Evolutionary conservation across 106 monocot species (phyloP).

Genomic region (Phalaenopsis equestris): DNA sequence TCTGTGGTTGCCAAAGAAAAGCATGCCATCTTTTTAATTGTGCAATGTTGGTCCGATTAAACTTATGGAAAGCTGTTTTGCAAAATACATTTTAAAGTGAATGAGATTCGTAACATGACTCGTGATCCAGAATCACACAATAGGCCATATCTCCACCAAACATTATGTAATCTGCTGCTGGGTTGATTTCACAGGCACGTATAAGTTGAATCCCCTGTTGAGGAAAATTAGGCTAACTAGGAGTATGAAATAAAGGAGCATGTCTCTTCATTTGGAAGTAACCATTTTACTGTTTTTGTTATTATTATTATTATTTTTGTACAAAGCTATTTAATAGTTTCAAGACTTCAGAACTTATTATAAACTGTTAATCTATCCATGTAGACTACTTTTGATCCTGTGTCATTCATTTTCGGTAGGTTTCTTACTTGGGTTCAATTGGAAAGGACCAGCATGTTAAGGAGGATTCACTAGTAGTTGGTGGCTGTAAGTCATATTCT

Average conservation of each 20-base stretch:
- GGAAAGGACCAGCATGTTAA: slow-evolving; percentile 16
- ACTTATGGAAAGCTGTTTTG: not conserved
- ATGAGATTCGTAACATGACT: not conserved
- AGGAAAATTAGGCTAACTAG: not conserved
- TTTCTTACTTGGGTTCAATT: slow-evolving; percentile 18
- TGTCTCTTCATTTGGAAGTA: not conserved
- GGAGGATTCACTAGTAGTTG: slow-evolving; percentile 8
- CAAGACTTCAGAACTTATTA: no score
- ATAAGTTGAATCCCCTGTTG: not conserved
- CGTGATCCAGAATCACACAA: not conserved
- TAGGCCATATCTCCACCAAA: not conserved
- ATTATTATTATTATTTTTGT: not conserved
- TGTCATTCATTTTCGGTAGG: slow-evolving; percentile 19
- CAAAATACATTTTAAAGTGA: not conserved
- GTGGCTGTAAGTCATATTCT: slow-evolving; percentile 6
- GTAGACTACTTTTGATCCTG: not conserved
- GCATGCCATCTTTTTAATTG: not conserved
- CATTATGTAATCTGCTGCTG: not conserved
- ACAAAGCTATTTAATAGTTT: not conserved
- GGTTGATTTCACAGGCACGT: not conserved
- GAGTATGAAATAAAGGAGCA: not conserved
- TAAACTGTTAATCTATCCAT: not conserved
- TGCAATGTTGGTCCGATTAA: not conserved
- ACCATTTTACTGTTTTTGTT: not conserved
- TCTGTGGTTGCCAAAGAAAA: not conserved